Evolutionary conservation across 257 asterid species (phyloP).

Genomic region (Fraxinus excelsior): DNA sequence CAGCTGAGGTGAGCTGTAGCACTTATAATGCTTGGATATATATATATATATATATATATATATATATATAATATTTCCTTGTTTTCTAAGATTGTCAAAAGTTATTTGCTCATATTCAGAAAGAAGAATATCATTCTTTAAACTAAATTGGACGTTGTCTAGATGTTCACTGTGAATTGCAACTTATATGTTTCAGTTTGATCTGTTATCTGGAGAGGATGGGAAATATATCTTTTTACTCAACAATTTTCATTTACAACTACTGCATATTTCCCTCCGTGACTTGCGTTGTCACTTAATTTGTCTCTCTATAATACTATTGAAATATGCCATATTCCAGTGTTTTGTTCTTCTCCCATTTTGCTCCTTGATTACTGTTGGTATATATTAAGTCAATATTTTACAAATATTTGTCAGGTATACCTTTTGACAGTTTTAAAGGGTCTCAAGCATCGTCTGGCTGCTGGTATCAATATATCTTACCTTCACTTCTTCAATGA

Average conservation of each 20-base stretch:
- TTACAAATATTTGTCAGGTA: slow-evolving; percentile 60
- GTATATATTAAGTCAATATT: slow-evolving; percentile 20
- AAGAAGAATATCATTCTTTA: neutral
- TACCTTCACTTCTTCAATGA: slow-evolving; percentile 26
- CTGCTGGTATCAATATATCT: slow-evolving; percentile 69
- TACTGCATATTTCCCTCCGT: slow-evolving; percentile 15
- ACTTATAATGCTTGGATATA: neutral
- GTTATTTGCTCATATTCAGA: neutral
- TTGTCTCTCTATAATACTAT: neutral
- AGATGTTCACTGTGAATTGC: neutral
- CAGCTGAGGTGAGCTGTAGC: slow-evolving; percentile 71
- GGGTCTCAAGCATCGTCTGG: slow-evolving; percentile 93
- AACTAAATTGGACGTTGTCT: neutral
- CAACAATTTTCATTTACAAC: neutral
- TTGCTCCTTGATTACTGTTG: neutral
- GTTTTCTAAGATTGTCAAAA: neutral
- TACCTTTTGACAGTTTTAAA: slow-evolving; percentile 85
- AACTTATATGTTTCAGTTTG: neutral
- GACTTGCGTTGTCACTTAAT: slow-evolving; percentile 4
- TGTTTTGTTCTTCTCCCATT: neutral
- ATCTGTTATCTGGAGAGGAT: neutral
- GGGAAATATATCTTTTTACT: neutral
- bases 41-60: too few relatives aligned
- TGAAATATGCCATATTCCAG: neutral
- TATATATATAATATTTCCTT: neutral